Conservation (phyloP, 805 yeast genomes). For the Wickerhamiella australiensis region DNA sequence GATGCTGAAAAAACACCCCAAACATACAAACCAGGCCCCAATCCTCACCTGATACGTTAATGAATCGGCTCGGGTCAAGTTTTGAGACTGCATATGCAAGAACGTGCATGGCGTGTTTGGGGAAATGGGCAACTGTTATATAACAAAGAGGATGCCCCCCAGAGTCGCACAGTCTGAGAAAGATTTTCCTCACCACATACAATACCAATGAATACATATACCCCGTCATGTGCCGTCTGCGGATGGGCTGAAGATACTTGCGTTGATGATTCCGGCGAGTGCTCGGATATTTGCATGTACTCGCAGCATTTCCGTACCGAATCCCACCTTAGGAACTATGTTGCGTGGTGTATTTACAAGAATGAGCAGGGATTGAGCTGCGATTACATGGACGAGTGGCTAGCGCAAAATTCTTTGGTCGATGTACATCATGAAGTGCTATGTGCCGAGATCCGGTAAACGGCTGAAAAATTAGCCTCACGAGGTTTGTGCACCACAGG, state of each 20-base stretch:
- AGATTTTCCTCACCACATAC: background rate
- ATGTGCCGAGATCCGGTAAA: background rate
- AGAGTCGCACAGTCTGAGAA: background rate
- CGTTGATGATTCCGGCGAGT: constrained; percentile 2
- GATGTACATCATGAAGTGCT: constrained; percentile 13
- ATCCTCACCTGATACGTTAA: background rate
- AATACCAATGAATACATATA: background rate
- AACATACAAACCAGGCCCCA: background rate
- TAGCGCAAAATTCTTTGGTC: constrained; percentile 21
- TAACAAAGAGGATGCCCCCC: background rate
- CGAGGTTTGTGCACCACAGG: background rate
- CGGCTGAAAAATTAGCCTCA: background rate
- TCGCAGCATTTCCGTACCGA: constrained; percentile 21
- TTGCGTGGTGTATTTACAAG: constrained; percentile 22
- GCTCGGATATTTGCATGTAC: constrained; percentile 3
- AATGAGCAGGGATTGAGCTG: constrained; percentile 22
- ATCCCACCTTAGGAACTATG: constrained; percentile 21
- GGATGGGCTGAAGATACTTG: constrained; percentile 23
- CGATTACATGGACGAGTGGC: constrained; percentile 26
- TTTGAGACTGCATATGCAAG: constrained; percentile 8
- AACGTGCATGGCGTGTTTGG: constrained; percentile 5
- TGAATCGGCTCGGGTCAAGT: background rate
- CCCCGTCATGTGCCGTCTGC: constrained; percentile 21
- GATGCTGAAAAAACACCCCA: too few species aligned
- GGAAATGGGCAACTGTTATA: constrained; percentile 3